Evolutionary conservation across 306 rosid genomes (phyloP).

Genomic region (Calophaca sinica): DNA sequence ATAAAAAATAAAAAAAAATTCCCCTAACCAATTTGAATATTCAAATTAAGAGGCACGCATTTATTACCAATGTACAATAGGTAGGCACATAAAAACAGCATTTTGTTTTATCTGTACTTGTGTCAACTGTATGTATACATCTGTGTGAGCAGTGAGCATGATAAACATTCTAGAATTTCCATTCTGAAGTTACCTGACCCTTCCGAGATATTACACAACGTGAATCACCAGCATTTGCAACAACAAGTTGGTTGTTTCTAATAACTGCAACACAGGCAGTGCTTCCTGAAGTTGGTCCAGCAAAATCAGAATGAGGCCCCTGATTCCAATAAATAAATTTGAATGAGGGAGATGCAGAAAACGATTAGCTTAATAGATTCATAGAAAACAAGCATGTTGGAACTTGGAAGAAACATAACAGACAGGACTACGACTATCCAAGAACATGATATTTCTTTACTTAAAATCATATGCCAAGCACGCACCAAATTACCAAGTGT

Average conservation of each 20-base stretch:
- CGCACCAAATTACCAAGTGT: constrained; percentile 40
- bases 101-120: constrained; percentile 21
- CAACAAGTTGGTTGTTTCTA: constrained; percentile 77
- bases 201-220: constrained; percentile 94
- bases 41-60: constrained; percentile 1
- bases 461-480: constrained; percentile 9
- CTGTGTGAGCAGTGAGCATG: constrained; percentile 3
- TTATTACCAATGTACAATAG: constrained; percentile 16
- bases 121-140: background rate
- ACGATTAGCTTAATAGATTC: background rate
- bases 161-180: constrained; percentile 35
- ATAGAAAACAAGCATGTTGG: background rate
- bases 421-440: constrained; percentile 1
- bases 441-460: constrained; percentile 21
- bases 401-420: background rate
- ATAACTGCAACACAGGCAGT: constrained; percentile 95
- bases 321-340: constrained; percentile 47
- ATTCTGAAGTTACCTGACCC: constrained; percentile 75
- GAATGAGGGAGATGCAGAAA: constrained; percentile 36
- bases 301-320: constrained; percentile 98
- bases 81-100: constrained; percentile 3
- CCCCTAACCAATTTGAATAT: background rate
- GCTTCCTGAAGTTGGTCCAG: constrained; percentile 97
- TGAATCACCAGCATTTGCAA: constrained; percentile 99
- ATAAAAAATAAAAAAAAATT: too few species aligned